Base-by-base conservation (phyloP, 805 yeast genomes). In the Wickerhamia fluorescens region DNA sequence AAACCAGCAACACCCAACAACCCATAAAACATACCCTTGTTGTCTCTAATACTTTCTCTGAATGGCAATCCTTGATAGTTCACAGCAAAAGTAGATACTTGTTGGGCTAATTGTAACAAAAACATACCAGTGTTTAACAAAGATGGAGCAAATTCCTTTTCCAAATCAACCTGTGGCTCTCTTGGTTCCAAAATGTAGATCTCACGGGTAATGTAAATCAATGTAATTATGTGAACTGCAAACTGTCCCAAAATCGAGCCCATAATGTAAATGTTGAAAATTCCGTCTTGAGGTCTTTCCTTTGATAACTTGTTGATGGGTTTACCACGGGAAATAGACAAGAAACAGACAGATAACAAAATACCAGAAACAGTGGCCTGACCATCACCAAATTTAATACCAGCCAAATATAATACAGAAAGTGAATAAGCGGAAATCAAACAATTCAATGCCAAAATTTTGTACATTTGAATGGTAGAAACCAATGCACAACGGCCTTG, bases 401-500 rank as follows among this genome's bases (percentile, higher is more conserved):
- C 98, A 9, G 97, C 96, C 47, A 92, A 68, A 57, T 84, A 92
- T 51, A 92, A 73, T 22, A 92, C 96, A 24, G 95, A 84, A 47
- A 89, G 68, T 2, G 97, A 87, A 56, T 92, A 92, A 18, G 98
- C 98, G 42, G 94, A 80, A 59, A 92, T 87, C 66, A 92, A 70
- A 73, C 97, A 92, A 59, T 92, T 92, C 64, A 92, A 71, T 0
- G 98, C 98, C 53, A 92, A 66, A 49, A 92, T 92, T 66, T 92
- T 92, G 73, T 92, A 92, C 98, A 92, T 92, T 65, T 92, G 98
- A 52, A 92, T 88, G 6, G 98, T 92, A 11, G 96, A 85, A 25
- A 92, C 96, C 42, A 92, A 69, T 6, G 98, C 95, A 68, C 95
- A 85, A 61, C 98, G 86, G 41, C 98, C 98, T 68, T 92, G 96